Conservation (phyloP, 257 asterid species). For the Salvia rosmarinus region DNA sequence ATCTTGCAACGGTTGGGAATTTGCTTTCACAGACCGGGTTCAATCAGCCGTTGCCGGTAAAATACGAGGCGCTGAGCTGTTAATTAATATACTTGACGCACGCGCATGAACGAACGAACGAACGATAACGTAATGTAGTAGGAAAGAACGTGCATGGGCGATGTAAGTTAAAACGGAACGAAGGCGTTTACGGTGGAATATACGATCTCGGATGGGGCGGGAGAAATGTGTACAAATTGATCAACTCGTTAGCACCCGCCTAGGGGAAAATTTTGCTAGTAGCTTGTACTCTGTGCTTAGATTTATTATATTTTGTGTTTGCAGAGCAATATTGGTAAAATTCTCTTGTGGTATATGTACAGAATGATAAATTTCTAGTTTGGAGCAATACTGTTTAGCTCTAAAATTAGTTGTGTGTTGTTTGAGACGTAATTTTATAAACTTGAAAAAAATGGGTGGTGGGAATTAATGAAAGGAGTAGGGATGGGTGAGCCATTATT, state of each 20-base stretch:
- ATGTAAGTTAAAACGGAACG: too few relatives aligned
- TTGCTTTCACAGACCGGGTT: slow-evolving; percentile 75
- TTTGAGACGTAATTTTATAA: background rate
- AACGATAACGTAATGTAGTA: too few relatives aligned
- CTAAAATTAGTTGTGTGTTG: slow-evolving; percentile 18
- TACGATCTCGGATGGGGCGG: slow-evolving; percentile 30
- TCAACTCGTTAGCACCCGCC: background rate
- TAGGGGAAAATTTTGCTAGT: slow-evolving; percentile 26
- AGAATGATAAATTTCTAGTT: background rate
- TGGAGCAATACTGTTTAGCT: background rate
- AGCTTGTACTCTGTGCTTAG: slow-evolving; percentile 5
- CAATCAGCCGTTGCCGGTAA: slow-evolving; percentile 66
- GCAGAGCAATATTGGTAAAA: background rate
- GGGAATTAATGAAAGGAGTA: slow-evolving; percentile 23
- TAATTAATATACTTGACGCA: slow-evolving; percentile 28
- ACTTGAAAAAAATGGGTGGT: slow-evolving; percentile 25
- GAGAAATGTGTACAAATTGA: slow-evolving; percentile 49
- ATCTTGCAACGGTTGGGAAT: slow-evolving; percentile 70
- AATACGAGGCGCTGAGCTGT: slow-evolving; percentile 82
- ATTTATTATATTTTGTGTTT: background rate
- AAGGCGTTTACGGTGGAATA: background rate
- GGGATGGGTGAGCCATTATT: slow-evolving; percentile 26
- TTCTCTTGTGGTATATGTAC: slow-evolving; percentile 32
- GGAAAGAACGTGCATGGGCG: too few relatives aligned
- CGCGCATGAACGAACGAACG: background rate